Evolutionary conservation across 2,329 filamentous ascomycete species (phyloP), one percentile per base, ranked within the genome.

Genomic region (Diaporthe vaccinii): DNA sequence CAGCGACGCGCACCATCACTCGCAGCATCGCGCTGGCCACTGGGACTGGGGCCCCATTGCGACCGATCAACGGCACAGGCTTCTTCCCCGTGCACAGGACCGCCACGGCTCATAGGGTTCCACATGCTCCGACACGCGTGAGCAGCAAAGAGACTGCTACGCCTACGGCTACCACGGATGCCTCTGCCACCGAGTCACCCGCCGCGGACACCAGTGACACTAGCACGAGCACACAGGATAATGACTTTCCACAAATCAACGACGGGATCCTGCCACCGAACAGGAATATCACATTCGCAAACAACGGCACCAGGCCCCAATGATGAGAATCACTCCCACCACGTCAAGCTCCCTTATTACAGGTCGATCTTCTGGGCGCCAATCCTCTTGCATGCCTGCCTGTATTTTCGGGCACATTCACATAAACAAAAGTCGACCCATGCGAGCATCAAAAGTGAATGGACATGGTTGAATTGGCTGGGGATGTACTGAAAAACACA

Each of bases 81-180:
- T 69, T 69, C 34, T 69, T 28, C 9, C 65, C 65, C 5, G 65
- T 69, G 9, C 49, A 39, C 49, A 55, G 65, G n/a, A 55, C 65
- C 9, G 65, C 49, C 7, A 39, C 65, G 9, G 34, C n/a, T 14
- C 41, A 69, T 17, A 31, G 15, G 46, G 7, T 68, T 25, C 31
- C 62, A 28, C 62, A 20, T 17, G 12, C 46, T 9, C 65, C 49
- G 2, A 41, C 49, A 22, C 22, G 22, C 1, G 8, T 14, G 8
- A 53, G 46, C 46, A 31, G 8, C 3, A 14, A 1, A 1, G 14
- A 31, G 46, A 3, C 31, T 25, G 31, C 62, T 20, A 15, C 65
- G 3, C 46, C 65, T 22, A 41, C 34, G 8, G 15, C 49, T 28
- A 44, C 59, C 25, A 2, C 39, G 15, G 65, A 55, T 55, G 34